Base-by-base conservation (phyloP, 1,284 basidiomycete genomes). In the Ceraceosorus bombacis region DNA sequence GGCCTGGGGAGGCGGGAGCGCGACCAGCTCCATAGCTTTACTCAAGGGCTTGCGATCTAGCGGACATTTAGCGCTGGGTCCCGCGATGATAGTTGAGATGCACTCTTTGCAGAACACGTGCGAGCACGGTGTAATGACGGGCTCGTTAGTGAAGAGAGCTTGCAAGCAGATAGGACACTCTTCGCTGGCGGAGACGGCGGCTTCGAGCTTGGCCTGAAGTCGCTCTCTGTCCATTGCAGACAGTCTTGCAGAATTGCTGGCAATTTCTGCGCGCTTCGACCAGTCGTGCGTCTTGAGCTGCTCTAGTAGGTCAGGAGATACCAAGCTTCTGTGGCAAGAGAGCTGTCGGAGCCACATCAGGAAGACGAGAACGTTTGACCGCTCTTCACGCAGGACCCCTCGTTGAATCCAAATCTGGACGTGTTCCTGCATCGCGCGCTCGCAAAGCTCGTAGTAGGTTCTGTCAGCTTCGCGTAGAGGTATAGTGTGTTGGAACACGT, bases 301-400 rank as follows among this genome's bases (percentile, higher is more conserved):
- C 49, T 89, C 85, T 6, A 92, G 76, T 73, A 91, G 92, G 62
- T 85, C 82, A 4, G 80, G 69, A 1, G 90, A 90, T 36, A 92
- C 81, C 27, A 94, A 81, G 3, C 85, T 85, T 0, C 88, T 85
- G 68, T 91, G 88, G 17, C 92, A 83, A 27, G 84, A 87, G 12
- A 93, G 80, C 78, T 94, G 91, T 13, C 91, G 85, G 79, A 94
- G 82, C 41, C 91, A 85, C 2, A 90, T 91, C 15, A 94, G 81
- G 84, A 90, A 84, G 63, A 87, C 87, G 41, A 90, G 78, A 5
- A 90, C 84, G 66, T 49, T 37, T 36, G 43, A n/a, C 6, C 53
- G 38, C 7, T 15, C n/a, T 39, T 55, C 15, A 38, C 15, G 17
- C 27, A 41, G 6, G 36, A 57, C 39, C 68, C 73, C 52, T 68